phyloP scores from a whole-genome alignment of 2,329 filamentous ascomycete species.

The Colletotrichum eleusines region DNA sequence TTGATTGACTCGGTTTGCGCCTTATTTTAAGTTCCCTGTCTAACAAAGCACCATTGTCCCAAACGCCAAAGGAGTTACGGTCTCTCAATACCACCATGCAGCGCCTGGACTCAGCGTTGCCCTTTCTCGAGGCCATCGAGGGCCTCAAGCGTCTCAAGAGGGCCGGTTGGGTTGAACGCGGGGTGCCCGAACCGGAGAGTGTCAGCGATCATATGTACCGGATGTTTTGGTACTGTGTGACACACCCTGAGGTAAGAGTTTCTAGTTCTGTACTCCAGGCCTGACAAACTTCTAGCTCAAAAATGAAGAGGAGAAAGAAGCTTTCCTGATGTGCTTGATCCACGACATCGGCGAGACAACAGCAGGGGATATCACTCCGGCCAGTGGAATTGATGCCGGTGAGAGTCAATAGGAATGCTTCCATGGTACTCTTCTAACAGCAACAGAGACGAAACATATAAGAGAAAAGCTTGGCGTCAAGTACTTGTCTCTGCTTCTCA shows the following conservation, averaged over 20 bases:
- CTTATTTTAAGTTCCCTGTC: too few species aligned
- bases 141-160: constrained; percentile 19
- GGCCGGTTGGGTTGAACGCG: constrained; percentile 6
- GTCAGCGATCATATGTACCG: constrained; percentile 32
- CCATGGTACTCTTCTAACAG: not conserved
- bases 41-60: too few species aligned
- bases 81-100: too few species aligned
- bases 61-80: too few species aligned
- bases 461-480: constrained; percentile 7
- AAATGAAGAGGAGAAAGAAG: not conserved
- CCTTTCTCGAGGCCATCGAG: constrained; percentile 3
- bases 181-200: constrained; percentile 23
- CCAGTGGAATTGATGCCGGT: constrained; percentile 1
- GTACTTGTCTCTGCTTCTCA: constrained; percentile 12
- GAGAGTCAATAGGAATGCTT: not conserved
- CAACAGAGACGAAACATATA: constrained; percentile 13
- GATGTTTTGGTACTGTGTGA: constrained; percentile 22
- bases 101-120: too few species aligned
- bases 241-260: constrained; percentile 12
- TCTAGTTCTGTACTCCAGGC: not conserved
- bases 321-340: constrained; percentile 18
- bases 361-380: constrained; percentile 13
- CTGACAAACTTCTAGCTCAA: constrained; percentile 7
- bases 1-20: too few species aligned
- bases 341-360: constrained; percentile 5